These are phyloP conservation scores for Colletotrichum agaves DNA, from an alignment of 2,329 filamentous ascomycete species.

Conservation along the genomic window DNA sequence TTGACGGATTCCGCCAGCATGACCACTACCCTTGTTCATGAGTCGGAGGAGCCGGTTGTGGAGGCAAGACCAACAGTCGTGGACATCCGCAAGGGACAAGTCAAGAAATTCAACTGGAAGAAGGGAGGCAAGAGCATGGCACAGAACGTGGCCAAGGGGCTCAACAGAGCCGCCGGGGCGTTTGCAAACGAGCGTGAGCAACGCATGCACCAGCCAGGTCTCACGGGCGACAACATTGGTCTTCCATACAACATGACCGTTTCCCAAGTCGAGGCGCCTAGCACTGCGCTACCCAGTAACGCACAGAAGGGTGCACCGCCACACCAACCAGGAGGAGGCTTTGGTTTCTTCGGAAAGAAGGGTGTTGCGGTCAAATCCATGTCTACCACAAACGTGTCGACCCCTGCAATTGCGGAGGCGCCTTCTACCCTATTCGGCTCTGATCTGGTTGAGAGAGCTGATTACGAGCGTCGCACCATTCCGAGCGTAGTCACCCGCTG, in stretches of 20 bases:
- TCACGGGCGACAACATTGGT: conserved; percentile 72
- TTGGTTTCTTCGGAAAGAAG: conserved; percentile 76
- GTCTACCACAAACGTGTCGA: conserved; percentile 54
- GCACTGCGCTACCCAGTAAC: conserved; percentile 1
- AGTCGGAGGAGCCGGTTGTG: conserved; percentile 74
- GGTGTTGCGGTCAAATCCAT: conserved; percentile 61
- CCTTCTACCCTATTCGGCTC: conserved; percentile 82
- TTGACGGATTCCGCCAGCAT: conserved; percentile 62
- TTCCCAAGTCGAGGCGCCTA: conserved; percentile 57
- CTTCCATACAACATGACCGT: conserved; percentile 78
- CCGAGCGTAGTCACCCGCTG: conserved; percentile 92
- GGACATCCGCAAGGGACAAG: conserved; percentile 92
- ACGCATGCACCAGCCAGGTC: conserved; percentile 61
- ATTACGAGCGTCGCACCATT: conserved; percentile 89
- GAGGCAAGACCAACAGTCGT: conserved; percentile 89
- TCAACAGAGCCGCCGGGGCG: conserved; percentile 89
- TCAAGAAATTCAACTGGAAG: conserved; percentile 99
- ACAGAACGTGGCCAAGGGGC: conserved; percentile 92
- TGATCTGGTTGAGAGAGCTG: conserved; percentile 85
- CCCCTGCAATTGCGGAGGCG: conserved; percentile 58
- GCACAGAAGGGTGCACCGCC: conserved; percentile 24
- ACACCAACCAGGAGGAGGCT: conserved; percentile 53
- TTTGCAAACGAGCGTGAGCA: conserved; percentile 68
- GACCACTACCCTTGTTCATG: conserved; percentile 68
- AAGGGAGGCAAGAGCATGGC: conserved; percentile 94